Evolutionary conservation across 495 filamentous ascomycete genomes (phyloP), one percentile per base, ranked within the genome.

Genomic region (Podospora fimiseda): DNA sequence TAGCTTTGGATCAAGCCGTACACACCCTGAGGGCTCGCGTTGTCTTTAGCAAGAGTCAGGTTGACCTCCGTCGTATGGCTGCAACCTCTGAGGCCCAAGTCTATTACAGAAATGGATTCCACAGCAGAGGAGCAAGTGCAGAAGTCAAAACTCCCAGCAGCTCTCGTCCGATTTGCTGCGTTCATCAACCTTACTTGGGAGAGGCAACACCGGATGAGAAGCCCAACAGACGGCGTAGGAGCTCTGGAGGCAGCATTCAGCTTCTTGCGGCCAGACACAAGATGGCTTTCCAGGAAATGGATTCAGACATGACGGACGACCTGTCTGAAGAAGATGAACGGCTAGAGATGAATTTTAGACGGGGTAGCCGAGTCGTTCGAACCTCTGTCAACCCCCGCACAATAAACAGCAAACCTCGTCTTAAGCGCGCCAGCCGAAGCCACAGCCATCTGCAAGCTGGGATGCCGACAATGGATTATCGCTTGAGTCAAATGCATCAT

Each of bases 1-100:
- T 96, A 21, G 88, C 89, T 11, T 70, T 96, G 5, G 91, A 96
- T 63, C 76, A 81, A 23, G 90, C 88, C 7, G 88, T 96, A 7
- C 86, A 89, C 56, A 74, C 79, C 13, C 76, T 94, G 62, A 75
- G 89, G 22, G 80, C 86, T 11, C 72, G 83, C 27, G 86, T 95
- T 6, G 87, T 88, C 1, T 94, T 96, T 60, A 87, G 84, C 53
- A 85, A 85, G 15, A 85, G 78, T 44, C 84, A 88, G 60, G 75
- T 83, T 8, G 78, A 88, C 57, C 67, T 87, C 27, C 68, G 76
- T 33, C 65, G 78, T 16, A 69, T 74, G 52, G 67, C 59, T 5
- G 72, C 71, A 19, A 59, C 60, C 42, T 64, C 27, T 11, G 51
- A 55, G 20, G 50, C 56, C 1, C 50, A 43, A 9, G 19, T 15